phyloP scores from a whole-genome alignment of 2,329 filamentous ascomycete genomes.

The Alternaria hordeiaustralica region DNA sequence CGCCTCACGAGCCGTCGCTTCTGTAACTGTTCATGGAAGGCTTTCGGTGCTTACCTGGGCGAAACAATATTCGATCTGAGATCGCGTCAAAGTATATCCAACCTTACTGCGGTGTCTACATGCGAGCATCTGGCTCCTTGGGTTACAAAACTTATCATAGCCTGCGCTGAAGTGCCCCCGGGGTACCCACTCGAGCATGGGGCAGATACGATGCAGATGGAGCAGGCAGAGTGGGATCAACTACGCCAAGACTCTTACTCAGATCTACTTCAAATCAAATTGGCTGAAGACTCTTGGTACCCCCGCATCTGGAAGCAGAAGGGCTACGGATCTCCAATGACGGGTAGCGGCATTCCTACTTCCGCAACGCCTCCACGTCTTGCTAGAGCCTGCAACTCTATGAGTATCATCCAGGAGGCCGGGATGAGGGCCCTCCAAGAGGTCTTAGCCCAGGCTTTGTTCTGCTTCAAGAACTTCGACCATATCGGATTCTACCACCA shows the following conservation, averaged over 20 bases:
- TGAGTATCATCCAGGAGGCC: neutral
- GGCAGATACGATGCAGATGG: neutral
- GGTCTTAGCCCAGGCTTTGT: neutral
- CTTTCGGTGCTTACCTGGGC: neutral
- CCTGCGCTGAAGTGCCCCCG: neutral
- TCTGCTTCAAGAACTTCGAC: neutral
- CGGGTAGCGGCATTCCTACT: neutral
- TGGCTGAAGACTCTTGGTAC: neutral
- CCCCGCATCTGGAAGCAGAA: neutral
- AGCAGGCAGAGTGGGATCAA: neutral
- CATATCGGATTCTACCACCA: neutral
- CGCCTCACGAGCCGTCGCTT: neutral
- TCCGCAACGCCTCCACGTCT: too few relatives aligned
- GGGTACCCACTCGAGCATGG: neutral
- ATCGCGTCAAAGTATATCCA: neutral
- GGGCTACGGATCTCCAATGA: neutral
- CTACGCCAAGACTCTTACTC: neutral
- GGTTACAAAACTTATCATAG: neutral
- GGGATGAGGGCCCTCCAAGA: neutral
- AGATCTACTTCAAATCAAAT: neutral
- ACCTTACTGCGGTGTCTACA: neutral
- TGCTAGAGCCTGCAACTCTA: neutral
- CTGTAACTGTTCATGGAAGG: neutral
- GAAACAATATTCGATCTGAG: neutral
- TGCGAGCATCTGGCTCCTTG: neutral